phyloP scores from a whole-genome alignment of 1,284 basidiomycete genomes.

The Coriolopsis trogii region DNA sequence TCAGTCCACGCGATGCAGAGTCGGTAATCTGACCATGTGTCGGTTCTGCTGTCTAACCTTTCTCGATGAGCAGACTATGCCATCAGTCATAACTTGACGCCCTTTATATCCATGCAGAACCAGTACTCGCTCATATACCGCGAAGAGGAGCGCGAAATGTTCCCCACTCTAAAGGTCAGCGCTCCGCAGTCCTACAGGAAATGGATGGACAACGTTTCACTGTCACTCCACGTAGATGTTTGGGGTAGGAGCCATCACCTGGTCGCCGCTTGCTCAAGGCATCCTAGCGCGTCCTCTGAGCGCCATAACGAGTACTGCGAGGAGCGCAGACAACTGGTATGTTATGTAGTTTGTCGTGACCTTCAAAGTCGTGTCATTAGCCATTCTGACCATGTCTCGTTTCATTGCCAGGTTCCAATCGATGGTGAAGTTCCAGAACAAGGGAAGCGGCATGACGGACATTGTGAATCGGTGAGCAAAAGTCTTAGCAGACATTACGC shows the following conservation, averaged over 20 bases:
- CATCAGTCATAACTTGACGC: conserved; percentile 32
- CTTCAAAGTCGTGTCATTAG: no score
- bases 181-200: neutral
- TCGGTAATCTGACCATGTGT: conserved; percentile 14
- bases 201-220: no score
- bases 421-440: neutral
- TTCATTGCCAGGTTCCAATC: neutral
- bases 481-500: neutral
- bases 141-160: conserved; percentile 41
- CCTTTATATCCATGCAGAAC: conserved; percentile 46
- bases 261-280: conserved; percentile 38
- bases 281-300: conserved; percentile 33
- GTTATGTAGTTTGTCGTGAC: no score
- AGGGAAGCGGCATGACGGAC: neutral
- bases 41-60: neutral
- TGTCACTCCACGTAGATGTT: conserved; percentile 18
- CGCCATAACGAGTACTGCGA: neutral
- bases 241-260: conserved; percentile 37
- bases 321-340: neutral
- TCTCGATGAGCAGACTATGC: conserved; percentile 30
- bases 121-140: conserved; percentile 38
- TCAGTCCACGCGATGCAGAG: conserved; percentile 40
- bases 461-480: neutral
- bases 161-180: conserved; percentile 25
- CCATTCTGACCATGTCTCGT: no score